Conservation (phyloP, 495 filamentous ascomycete species). For the Aspergillus leporis region DNA sequence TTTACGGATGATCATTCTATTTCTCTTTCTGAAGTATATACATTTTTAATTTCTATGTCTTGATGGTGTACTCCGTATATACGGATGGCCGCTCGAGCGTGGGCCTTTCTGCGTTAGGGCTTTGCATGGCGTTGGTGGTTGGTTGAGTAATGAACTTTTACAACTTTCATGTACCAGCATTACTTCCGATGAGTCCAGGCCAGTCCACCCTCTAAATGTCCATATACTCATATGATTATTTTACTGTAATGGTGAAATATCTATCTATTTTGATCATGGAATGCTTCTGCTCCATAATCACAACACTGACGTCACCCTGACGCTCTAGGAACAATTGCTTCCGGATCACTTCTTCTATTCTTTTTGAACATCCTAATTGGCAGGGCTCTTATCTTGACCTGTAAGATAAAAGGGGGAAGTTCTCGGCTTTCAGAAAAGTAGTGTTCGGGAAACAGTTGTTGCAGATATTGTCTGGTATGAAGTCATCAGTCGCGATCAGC, state of each 20-base stretch:
- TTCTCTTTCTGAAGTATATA: constrained; percentile 6
- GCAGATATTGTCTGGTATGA: not conserved
- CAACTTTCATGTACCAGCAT: not conserved
- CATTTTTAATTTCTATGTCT: constrained; percentile 1
- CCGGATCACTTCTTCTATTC: not conserved
- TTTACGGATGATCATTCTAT: constrained; percentile 34
- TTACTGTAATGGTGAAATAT: no score
- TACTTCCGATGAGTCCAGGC: no score
- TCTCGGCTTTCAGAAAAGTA: not conserved
- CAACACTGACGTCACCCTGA: constrained; percentile 22
- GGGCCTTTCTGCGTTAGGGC: not conserved
- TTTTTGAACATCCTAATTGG: not conserved
- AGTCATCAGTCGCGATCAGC: not conserved
- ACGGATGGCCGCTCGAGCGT: not conserved
- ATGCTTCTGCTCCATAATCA: not conserved
- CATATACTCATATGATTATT: not conserved
- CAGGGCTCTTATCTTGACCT: not conserved
- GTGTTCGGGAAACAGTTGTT: no score
- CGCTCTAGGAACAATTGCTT: not conserved
- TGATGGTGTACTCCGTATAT: not conserved
- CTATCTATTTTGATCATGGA: not conserved
- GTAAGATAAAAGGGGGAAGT: not conserved
- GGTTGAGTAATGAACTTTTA: not conserved
- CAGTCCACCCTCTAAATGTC: not conserved
- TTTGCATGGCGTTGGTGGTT: constrained; percentile 10